A percentile compares a stretch with the other conserved stretches of the same genome.
Evolutionary conservation across 164 flowering plant species (phyloP).

Genomic region (Macadamia integrifolia): DNA sequence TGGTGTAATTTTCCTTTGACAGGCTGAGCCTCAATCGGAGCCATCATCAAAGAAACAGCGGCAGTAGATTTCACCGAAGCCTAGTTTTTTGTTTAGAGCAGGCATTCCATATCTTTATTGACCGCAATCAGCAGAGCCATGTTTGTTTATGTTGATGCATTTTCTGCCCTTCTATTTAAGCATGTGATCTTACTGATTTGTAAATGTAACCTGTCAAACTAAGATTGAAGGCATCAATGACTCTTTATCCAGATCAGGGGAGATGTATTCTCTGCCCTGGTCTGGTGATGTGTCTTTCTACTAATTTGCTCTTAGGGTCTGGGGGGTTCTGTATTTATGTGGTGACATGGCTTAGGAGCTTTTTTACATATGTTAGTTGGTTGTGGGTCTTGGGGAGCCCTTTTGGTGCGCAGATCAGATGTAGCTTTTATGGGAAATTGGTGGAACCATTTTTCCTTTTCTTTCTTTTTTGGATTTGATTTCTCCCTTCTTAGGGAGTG

Average conservation of each 20-base stretch:
- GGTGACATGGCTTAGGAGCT: no score
- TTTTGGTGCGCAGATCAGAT: no score
- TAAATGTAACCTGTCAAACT: slow-evolving; percentile 6
- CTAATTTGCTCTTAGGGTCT: neutral
- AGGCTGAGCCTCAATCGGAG: slow-evolving; percentile 11
- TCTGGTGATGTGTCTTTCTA: neutral
- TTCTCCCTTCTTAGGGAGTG: no score
- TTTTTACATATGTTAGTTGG: no score
- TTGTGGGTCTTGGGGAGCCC: no score
- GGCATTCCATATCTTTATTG: neutral
- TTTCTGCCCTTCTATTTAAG: slow-evolving; percentile 3
- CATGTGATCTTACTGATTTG: slow-evolving; percentile 10
- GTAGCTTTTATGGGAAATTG: no score
- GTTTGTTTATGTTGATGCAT: neutral
- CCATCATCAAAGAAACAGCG: slow-evolving; percentile 12
- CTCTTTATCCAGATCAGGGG: neutral
- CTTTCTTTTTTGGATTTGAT: no score
- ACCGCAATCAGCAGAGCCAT: neutral
- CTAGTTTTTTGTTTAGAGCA: neutral
- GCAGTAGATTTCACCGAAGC: slow-evolving; percentile 2
- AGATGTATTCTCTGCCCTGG: neutral
- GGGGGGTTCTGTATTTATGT: neutral
- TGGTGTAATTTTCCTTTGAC: neutral
- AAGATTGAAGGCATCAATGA: slow-evolving; percentile 2
- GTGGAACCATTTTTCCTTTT: no score